Percentiles rank a stretch among this genome's conserved stretches.
These are phyloP conservation scores for Paraglomus brasilianum DNA, from an alignment of 192 early-diverging fungal species.

Conservation along the genomic window DNA sequence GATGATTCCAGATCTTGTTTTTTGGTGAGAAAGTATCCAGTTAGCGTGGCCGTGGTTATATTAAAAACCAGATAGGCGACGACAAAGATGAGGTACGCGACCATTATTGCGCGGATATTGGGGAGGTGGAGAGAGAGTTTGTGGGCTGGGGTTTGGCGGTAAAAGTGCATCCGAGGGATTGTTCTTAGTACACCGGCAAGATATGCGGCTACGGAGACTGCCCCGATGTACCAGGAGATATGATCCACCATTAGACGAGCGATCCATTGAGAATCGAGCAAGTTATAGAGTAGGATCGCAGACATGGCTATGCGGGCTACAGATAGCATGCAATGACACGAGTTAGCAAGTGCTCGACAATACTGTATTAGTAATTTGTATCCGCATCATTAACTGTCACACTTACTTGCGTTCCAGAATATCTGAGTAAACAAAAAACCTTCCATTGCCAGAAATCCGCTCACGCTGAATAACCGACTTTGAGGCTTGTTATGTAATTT, in stretches of 20 bases:
- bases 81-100: not conserved
- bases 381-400: not conserved
- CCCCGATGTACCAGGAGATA: not conserved
- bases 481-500: not conserved
- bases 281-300: not conserved
- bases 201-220: not conserved
- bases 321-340: no score
- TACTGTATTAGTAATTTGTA: no score
- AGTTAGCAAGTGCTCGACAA: no score
- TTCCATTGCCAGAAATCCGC: slow-evolving; percentile 11
- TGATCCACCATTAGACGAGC: not conserved
- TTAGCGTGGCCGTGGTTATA: not conserved
- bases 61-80: not conserved
- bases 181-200: slow-evolving; percentile 9
- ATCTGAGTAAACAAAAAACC: slow-evolving; percentile 20
- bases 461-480: not conserved
- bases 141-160: slow-evolving; percentile 12
- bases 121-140: slow-evolving; percentile 12
- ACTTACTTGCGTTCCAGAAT: slow-evolving; percentile 5
- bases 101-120: not conserved
- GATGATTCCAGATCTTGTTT: no score
- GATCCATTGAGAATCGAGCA: not conserved
- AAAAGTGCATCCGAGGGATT: slow-evolving; percentile 22
- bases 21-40: not conserved
- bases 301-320: not conserved